Evolutionary conservation across 345 rosid genomes (phyloP).

Genomic region (Raphanus raphanistrum): DNA sequence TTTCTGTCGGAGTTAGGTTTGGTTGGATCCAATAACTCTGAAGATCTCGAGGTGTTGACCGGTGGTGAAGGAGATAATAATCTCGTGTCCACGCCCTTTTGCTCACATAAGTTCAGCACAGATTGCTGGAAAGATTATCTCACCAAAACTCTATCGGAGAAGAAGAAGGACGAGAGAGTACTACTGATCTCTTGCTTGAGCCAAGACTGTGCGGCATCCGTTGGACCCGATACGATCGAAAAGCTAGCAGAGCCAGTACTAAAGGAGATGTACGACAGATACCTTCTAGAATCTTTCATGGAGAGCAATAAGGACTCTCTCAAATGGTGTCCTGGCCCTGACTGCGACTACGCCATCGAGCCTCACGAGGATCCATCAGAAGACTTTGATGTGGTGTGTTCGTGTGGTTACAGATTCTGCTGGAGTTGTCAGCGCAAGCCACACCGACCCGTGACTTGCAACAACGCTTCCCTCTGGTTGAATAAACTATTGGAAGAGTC

Average conservation of each 20-base stretch:
- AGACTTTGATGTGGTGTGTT: constrained; percentile 17
- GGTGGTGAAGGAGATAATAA: background rate
- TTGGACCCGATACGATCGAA: constrained; percentile 24
- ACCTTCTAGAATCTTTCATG: background rate
- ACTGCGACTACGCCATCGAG: constrained; percentile 17
- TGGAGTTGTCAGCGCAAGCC: constrained; percentile 27
- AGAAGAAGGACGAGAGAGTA: background rate
- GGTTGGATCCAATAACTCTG: background rate
- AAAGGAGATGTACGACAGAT: constrained; percentile 17
- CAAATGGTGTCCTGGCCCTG: constrained; percentile 21
- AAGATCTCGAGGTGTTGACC: background rate
- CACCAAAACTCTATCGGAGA: background rate
- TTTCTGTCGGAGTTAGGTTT: background rate
- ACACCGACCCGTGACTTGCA: constrained; percentile 24
- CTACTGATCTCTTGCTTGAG: background rate
- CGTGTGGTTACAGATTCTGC: constrained; percentile 23
- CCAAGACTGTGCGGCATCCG: background rate
- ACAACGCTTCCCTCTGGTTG: constrained; percentile 25
- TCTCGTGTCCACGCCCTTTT: constrained; percentile 32
- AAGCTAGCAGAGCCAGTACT: background rate
- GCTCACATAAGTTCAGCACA: constrained; percentile 24
- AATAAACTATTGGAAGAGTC: background rate
- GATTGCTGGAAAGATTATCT: constrained; percentile 25
- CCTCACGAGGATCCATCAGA: background rate
- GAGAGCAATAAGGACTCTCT: background rate